Evolutionary conservation across 495 filamentous ascomycete genomes (phyloP), one percentile per base, ranked within the genome.

Genomic region (Pyronema domesticum): DNA sequence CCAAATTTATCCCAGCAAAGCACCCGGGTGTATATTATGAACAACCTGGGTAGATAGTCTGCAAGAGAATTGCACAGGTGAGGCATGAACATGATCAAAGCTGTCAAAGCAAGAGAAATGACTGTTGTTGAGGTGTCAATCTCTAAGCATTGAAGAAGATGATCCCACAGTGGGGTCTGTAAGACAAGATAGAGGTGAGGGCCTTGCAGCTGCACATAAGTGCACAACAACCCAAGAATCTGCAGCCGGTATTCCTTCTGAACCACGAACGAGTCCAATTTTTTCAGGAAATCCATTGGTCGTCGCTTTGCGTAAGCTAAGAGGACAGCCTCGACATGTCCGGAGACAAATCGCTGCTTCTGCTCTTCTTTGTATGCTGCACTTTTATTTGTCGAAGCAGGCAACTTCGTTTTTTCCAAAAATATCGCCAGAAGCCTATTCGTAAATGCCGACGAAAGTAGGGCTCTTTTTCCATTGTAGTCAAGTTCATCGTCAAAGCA

Each of bases 81-180:
- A 10, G 83, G 83, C 51, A 87, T 68, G 45, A 86, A 77, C 83
- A 86, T 86, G 57, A 80, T 78, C 55, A 87, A 60, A 5, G 76
- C 71, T 8, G 80, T 78, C 51, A 87, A 65, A 7, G 83, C 80
- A 34, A 83, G 66, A 11, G 78, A 78, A 9, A 86, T 72, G 7
- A 80, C 77, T 9, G 76, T 76, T 0, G 82, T 80, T 0, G 80
- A 83, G 11, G 81, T 82, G 60, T 87, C 83, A 45, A 76, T 74
- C 61, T 83, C 78, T 5, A 87, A 69, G 53, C 80, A 85, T 62
- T 75, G 75, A 36, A 85, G 70, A 6, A 87, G 70, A 62, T 80
- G 76, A 46, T 73, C 72, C 53, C 86, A 76, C 13, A 87, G 65
- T 0, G 76, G 73, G 7, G 81, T 86, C 54, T 83, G 71, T 1